A percentile compares a stretch with the other conserved stretches of the same genome.
These are phyloP conservation scores for Annulohypoxylon moriforme DNA, from an alignment of 495 filamentous ascomycete genomes.

Conservation along the genomic window DNA sequence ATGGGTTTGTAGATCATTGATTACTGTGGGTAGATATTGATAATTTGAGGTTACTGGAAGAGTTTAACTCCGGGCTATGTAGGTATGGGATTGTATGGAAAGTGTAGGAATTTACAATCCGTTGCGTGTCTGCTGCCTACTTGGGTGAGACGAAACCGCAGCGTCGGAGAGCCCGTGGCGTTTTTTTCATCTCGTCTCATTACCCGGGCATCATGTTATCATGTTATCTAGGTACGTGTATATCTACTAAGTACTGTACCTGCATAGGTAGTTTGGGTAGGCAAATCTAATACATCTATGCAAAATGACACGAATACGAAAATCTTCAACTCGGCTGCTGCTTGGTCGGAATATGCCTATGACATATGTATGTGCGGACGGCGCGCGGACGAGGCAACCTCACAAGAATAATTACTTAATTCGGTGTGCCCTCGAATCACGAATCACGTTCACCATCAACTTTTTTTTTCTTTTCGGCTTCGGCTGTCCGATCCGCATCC, in stretches of 20 bases:
- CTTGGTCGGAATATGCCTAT: neutral
- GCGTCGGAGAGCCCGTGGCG: conserved; percentile 4
- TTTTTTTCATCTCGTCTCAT: neutral
- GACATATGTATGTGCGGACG: neutral
- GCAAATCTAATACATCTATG: conserved; percentile 1
- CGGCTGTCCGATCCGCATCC: neutral
- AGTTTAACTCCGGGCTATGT: neutral
- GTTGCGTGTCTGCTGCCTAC: neutral
- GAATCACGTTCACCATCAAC: neutral
- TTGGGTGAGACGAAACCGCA: conserved; percentile 1
- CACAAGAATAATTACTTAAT: conserved; percentile 17
- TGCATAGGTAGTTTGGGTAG: neutral
- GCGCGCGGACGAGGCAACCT: neutral
- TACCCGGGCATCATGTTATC: neutral
- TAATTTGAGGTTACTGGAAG: neutral
- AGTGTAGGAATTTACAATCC: neutral
- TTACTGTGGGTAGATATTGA: neutral
- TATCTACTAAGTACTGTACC: neutral
- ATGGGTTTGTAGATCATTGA: neutral
- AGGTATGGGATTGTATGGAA: no score
- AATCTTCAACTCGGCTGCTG: neutral
- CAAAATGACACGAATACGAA: neutral
- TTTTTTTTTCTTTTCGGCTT: neutral
- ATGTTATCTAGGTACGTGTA: neutral
- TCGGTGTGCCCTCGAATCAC: neutral